phyloP scores from a whole-genome alignment of 352 stramenopile genomes.

The Globisporangium iwayamae region DNA sequence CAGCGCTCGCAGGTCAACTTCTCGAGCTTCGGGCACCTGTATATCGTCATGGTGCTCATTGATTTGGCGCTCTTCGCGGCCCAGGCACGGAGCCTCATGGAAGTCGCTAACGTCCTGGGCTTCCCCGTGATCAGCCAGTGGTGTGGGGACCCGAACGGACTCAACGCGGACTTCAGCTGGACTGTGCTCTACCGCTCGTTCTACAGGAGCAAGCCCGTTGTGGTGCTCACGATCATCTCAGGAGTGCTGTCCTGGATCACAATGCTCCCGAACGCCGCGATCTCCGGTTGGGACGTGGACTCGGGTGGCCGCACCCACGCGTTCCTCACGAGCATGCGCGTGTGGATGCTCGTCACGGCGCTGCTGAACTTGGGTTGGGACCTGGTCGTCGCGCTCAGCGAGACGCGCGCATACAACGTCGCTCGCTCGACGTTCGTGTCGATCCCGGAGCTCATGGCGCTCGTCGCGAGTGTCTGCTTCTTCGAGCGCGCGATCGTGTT shows the following conservation, averaged over 20 bases:
- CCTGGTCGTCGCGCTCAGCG: slow-evolving; percentile 22
- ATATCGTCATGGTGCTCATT: slow-evolving; percentile 34
- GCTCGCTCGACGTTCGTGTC: slow-evolving; percentile 37
- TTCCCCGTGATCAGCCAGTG: slow-evolving; percentile 13
- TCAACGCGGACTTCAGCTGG: slow-evolving; percentile 32
- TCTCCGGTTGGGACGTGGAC: slow-evolving; percentile 39
- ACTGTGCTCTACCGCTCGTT: slow-evolving; percentile 48
- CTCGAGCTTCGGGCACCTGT: slow-evolving; percentile 48
- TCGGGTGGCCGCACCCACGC: slow-evolving; percentile 19
- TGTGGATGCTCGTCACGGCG: slow-evolving; percentile 51
- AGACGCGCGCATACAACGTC: slow-evolving; percentile 40
- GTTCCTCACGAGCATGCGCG: slow-evolving; percentile 30
- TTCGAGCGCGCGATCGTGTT: slow-evolving; percentile 27
- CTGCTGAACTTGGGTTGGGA: slow-evolving; percentile 38
- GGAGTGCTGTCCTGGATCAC: slow-evolving; percentile 48
- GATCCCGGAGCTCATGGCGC: slow-evolving; percentile 31
- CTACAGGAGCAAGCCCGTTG: slow-evolving; percentile 39
- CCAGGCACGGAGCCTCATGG: slow-evolving; percentile 27
- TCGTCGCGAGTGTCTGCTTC: slow-evolving; percentile 24
- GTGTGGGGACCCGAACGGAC: neutral
- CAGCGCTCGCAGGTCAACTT: slow-evolving; percentile 44
- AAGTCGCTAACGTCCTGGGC: slow-evolving; percentile 34
- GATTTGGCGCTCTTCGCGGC: slow-evolving; percentile 35
- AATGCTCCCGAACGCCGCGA: slow-evolving; percentile 38
- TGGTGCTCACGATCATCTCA: slow-evolving; percentile 39